Evolutionary conservation across 2,329 filamentous ascomycete species (phyloP).

Genomic region (Beauveria caledonica): DNA sequence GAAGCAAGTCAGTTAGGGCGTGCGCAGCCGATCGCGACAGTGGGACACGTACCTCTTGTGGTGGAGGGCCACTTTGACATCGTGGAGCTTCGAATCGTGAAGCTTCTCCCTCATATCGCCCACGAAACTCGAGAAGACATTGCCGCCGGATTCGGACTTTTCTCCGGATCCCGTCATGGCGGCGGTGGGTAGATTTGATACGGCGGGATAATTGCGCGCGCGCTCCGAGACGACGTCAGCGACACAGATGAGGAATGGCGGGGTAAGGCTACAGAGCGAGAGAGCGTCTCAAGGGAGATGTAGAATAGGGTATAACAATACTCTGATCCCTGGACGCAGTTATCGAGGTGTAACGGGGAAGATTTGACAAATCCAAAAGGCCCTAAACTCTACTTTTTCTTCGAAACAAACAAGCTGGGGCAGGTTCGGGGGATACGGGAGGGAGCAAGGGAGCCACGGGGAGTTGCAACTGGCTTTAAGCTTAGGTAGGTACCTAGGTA

Average conservation of each 20-base stretch:
- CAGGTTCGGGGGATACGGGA: not conserved
- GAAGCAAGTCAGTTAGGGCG: not conserved
- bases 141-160: constrained; percentile 17
- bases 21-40: not conserved
- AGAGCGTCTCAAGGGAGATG: not conserved
- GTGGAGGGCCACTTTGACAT: constrained; percentile 47
- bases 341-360: not conserved
- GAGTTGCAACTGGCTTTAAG: not conserved
- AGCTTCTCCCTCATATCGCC: constrained; percentile 50
- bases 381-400: not conserved
- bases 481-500: not conserved
- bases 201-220: not conserved
- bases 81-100: constrained; percentile 43
- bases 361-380: not conserved
- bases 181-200: not conserved
- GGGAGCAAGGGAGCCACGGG: not conserved
- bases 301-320: not conserved
- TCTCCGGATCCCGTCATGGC: constrained; percentile 22
- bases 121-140: constrained; percentile 26
- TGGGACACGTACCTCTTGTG: constrained; percentile 47
- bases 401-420: not conserved
- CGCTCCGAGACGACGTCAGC: not conserved
- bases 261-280: not conserved
- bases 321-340: not conserved
- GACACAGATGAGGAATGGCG: not conserved